These are phyloP conservation scores for Phytophthora capsici DNA, from an alignment of 352 stramenopile species.

Conservation along the genomic window DNA sequence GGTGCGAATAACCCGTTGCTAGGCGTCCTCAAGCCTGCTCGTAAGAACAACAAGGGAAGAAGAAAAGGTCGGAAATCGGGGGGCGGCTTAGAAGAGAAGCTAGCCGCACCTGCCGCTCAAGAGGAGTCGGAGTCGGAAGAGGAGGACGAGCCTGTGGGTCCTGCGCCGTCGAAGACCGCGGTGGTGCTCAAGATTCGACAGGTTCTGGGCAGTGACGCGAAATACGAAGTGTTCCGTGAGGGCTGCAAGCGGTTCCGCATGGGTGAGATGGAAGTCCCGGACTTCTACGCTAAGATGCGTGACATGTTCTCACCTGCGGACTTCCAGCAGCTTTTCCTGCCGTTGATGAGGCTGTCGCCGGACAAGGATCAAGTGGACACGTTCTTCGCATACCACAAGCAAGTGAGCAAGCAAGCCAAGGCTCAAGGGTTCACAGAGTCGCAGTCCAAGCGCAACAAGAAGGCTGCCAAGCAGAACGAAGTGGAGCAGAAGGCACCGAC, in stretches of 20 bases:
- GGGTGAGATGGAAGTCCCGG: slow-evolving; percentile 58
- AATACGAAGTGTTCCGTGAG: slow-evolving; percentile 86
- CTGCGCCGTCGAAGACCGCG: slow-evolving; percentile 68
- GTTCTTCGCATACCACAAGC: slow-evolving; percentile 70
- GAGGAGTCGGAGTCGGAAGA: slow-evolving; percentile 54
- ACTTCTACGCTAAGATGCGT: slow-evolving; percentile 80
- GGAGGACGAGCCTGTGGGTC: slow-evolving; percentile 35
- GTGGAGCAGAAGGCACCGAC: slow-evolving; percentile 27
- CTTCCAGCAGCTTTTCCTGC: slow-evolving; percentile 81
- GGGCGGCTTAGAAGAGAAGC: slow-evolving; percentile 64
- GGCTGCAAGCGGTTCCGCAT: slow-evolving; percentile 76
- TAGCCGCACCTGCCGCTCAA: slow-evolving; percentile 20
- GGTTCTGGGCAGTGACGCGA: slow-evolving; percentile 75
- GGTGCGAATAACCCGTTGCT: slow-evolving; percentile 86
- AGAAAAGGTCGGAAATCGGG: slow-evolving; percentile 40
- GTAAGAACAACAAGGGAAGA: slow-evolving; percentile 74
- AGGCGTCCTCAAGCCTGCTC: slow-evolving; percentile 76
- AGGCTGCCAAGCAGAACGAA: slow-evolving; percentile 32
- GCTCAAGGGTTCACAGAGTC: slow-evolving; percentile 52
- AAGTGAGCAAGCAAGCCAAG: slow-evolving; percentile 45
- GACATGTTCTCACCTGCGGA: slow-evolving; percentile 63
- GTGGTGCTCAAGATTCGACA: slow-evolving; percentile 83
- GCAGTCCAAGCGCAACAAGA: slow-evolving; percentile 56
- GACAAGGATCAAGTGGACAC: slow-evolving; percentile 68
- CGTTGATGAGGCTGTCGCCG: slow-evolving; percentile 76